A percentile compares a stretch with the other conserved stretches of the same genome.
Evolutionary conservation across 345 rosid species (phyloP).

Genomic region (Bruguiera parviflora): DNA sequence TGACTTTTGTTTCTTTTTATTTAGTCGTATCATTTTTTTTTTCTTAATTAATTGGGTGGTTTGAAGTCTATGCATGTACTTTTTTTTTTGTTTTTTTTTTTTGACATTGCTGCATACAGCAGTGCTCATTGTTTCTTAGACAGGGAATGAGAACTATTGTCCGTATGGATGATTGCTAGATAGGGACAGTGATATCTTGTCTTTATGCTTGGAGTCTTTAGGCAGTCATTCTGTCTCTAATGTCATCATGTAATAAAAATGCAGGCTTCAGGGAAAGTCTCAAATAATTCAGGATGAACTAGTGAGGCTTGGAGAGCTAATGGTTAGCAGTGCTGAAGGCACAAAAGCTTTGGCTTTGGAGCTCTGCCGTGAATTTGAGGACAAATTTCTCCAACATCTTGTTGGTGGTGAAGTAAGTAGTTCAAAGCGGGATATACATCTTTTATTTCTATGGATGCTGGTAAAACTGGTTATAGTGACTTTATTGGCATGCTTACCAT

Average conservation of each 20-base stretch:
- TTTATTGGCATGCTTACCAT: neutral
- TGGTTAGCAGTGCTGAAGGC: constrained; percentile 85
- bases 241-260: constrained; percentile 1
- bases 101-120: neutral
- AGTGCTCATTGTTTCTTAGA: neutral
- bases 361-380: constrained; percentile 99
- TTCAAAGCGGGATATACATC: constrained; percentile 1
- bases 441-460: neutral
- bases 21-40: neutral
- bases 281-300: constrained; percentile 84
- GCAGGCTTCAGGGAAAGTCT: constrained; percentile 93
- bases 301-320: constrained; percentile 81
- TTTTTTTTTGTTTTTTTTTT: neutral
- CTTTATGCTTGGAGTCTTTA: neutral
- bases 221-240: neutral
- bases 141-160: neutral
- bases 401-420: constrained; percentile 85
- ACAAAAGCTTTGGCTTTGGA: constrained; percentile 96
- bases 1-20: constrained; percentile 3
- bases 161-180: neutral
- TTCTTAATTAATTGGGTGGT: neutral
- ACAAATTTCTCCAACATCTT: constrained; percentile 89
- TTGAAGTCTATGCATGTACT: neutral
- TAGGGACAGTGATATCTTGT: neutral
- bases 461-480: neutral